These are phyloP conservation scores for Marasmius fiardii DNA, from an alignment of 1,284 basidiomycete species.

Conservation along the genomic window DNA sequence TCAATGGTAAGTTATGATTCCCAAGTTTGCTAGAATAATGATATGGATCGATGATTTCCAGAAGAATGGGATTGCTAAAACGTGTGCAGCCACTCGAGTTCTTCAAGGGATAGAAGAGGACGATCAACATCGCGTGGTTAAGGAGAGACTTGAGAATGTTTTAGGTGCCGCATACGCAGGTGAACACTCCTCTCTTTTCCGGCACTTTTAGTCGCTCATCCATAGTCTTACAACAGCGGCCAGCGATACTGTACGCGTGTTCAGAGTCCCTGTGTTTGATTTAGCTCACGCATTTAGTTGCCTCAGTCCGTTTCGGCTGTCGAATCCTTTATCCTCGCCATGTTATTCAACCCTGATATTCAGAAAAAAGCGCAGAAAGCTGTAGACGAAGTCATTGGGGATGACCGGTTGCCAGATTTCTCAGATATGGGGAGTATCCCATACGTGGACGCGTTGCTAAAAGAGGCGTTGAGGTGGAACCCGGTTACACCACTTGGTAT, in stretches of 20 bases:
- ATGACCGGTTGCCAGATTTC: constrained; percentile 30
- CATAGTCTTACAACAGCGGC: neutral
- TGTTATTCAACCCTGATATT: constrained; percentile 26
- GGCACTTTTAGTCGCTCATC: neutral
- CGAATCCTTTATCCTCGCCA: constrained; percentile 22
- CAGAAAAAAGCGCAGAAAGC: constrained; percentile 28
- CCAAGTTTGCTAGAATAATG: neutral
- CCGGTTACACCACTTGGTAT: constrained; percentile 29
- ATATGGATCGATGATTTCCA: neutral
- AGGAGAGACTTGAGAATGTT: constrained; percentile 8
- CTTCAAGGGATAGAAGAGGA: neutral
- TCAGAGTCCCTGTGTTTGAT: neutral
- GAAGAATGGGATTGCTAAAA: neutral
- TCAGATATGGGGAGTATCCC: constrained; percentile 26
- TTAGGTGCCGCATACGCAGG: constrained; percentile 2
- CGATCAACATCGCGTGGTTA: neutral
- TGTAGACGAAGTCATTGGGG: constrained; percentile 26
- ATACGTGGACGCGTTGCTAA: constrained; percentile 29
- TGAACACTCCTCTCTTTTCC: neutral
- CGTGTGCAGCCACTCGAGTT: neutral
- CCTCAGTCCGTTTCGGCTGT: constrained; percentile 9
- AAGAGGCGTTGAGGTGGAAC: constrained; percentile 30
- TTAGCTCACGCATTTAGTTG: no score
- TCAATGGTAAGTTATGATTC: neutral
- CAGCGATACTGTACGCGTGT: constrained; percentile 10